Evolutionary conservation across 352 stramenopile species (phyloP), one percentile per base, ranked within the genome.

Genomic region (Phytophthora sp.): DNA sequence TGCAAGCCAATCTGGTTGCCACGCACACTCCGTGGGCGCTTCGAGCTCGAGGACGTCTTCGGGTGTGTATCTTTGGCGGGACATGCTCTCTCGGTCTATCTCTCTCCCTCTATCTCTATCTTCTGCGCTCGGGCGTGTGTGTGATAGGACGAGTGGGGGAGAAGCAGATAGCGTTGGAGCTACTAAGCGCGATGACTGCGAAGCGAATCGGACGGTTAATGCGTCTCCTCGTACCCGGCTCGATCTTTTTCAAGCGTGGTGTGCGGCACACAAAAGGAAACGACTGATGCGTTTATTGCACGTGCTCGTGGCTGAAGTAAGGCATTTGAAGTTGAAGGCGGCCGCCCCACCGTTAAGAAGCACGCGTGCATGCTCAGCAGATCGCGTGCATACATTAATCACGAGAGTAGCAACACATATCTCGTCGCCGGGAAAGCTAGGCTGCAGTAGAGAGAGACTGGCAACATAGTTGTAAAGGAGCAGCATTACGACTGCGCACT

Each of bases 41-140:
- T 93, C 80, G 9, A 95, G 73, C 49, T 93, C 83, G 11, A 95
- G 79, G 20, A 95, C 83, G 52, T 95, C 87, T 12, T 95, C 83
- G 39, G 87, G 87, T 21, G 87, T 95, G 75, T 88, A 92, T 83
- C 81, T 77, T 73, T 92, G 80, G 18, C 79, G 77, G 33, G 80
- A 77, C 84, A 90, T 90, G 49, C 31, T 55, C 29, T 46, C 1
- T 33, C 2, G 33, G 33, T 24, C 47, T 50, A 16, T 54, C 24
- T 36, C 16, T 53, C 27, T 55, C 30, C 35, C 44, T 57, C 41
- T 44, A 15, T 57, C 27, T 54, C 29, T 46, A 30, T 55, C 36
- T 52, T 51, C 9, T 57, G 33, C 38, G 58, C 56, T 46, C 60
- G 33, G 50, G 30, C 18, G 33, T 64, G 53, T 36, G 35, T n/a